These are phyloP conservation scores for Backusella tarrabulga DNA, from an alignment of 192 early-diverging fungal genomes.

Conservation along the genomic window DNA sequence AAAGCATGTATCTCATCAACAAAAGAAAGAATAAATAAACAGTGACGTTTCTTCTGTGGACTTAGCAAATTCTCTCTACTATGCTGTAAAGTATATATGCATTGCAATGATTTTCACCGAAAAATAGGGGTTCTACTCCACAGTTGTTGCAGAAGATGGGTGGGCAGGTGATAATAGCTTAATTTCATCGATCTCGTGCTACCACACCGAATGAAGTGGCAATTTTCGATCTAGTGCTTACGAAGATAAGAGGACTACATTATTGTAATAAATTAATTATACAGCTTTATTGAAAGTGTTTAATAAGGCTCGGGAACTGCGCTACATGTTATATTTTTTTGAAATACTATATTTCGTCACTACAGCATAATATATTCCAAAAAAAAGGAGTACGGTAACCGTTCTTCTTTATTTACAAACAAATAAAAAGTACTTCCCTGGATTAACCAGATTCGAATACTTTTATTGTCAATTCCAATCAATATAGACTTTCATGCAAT, in stretches of 20 bases:
- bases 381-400: background rate
- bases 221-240: background rate
- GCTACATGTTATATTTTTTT: background rate
- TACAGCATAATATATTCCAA: background rate
- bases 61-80: background rate
- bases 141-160: background rate
- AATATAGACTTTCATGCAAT: background rate
- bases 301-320: background rate
- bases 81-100: background rate
- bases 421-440: background rate
- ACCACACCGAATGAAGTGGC: background rate
- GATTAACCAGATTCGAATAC: background rate
- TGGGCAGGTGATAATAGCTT: background rate
- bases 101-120: background rate
- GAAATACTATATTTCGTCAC: background rate
- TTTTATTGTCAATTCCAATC: background rate
- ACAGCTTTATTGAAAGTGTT: background rate
- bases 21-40: background rate
- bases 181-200: background rate
- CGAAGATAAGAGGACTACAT: background rate
- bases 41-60: background rate
- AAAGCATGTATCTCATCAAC: background rate
- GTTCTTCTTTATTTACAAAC: constrained; percentile 1
- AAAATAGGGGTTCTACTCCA: constrained; percentile 7
- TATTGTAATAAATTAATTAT: background rate